These are phyloP conservation scores for Fragaria vesca DNA, from an alignment of 306 rosid genomes.

Conservation along the genomic window DNA sequence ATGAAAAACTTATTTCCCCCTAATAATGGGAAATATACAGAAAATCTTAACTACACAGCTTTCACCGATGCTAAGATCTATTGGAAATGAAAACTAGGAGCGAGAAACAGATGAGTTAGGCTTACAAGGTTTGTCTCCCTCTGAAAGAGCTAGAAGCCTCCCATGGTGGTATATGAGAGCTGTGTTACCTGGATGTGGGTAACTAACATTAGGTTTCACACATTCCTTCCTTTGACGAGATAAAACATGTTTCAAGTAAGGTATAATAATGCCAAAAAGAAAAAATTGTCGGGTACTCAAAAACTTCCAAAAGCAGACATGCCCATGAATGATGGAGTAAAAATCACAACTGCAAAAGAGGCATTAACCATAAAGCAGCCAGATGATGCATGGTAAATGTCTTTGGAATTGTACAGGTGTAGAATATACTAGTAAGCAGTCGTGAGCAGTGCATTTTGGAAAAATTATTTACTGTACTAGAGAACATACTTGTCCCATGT, in stretches of 20 bases:
- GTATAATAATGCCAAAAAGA: neutral
- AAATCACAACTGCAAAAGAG: neutral
- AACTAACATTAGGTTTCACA: slow-evolving; percentile 26
- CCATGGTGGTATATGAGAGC: slow-evolving; percentile 92
- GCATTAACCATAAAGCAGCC: neutral
- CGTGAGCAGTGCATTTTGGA: neutral
- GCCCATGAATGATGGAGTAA: neutral
- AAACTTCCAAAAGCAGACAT: neutral
- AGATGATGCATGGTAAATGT: neutral
- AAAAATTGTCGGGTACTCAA: neutral
- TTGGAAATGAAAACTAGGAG: neutral
- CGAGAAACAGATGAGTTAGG: slow-evolving; percentile 17
- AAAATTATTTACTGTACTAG: neutral
- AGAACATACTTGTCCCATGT: slow-evolving; percentile 61
- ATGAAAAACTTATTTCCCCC: neutral
- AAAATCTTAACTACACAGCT: neutral
- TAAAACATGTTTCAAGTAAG: neutral
- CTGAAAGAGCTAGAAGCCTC: slow-evolving; percentile 87
- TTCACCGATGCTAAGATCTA: neutral
- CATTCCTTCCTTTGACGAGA: slow-evolving; percentile 1
- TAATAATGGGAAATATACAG: neutral
- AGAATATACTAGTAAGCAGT: neutral
- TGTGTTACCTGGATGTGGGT: slow-evolving; percentile 63
- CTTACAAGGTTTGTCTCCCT: slow-evolving; percentile 96
- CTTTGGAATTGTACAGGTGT: neutral